Evolutionary conservation across 148 eudicot genomes (phyloP).

Genomic region (Mesembryanthemum crystallinum): DNA sequence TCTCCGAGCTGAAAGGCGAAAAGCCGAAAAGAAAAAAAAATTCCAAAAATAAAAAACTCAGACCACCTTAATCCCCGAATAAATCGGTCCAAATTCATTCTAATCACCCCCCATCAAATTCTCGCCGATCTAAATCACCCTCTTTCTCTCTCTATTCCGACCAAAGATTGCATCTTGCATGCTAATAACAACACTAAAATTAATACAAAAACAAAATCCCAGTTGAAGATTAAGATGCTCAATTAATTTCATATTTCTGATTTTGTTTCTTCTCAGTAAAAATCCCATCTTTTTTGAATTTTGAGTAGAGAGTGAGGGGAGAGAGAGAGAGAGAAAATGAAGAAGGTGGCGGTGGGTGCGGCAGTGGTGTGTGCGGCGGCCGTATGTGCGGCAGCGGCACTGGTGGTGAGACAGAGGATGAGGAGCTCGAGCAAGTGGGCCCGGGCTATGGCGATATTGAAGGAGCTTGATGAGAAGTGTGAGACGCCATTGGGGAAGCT

Average conservation of each 20-base stretch:
- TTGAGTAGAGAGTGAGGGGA: background rate
- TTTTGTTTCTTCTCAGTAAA: background rate
- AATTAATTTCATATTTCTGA: background rate
- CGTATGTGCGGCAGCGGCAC: slow-evolving; percentile 52
- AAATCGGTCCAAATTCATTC: slow-evolving; percentile 16
- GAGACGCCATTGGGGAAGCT: slow-evolving; percentile 50
- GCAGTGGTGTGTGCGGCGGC: slow-evolving; percentile 55
- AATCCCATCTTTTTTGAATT: background rate
- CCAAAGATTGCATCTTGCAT: slow-evolving; percentile 26
- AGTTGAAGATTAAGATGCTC: background rate
- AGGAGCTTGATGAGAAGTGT: slow-evolving; percentile 50
- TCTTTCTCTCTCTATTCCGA: background rate
- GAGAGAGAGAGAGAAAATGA: slow-evolving; percentile 37
- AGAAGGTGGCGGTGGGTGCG: slow-evolving; percentile 66
- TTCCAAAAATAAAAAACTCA: background rate
- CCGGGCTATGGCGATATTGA: slow-evolving; percentile 44
- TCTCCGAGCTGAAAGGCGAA: background rate
- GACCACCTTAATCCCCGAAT: slow-evolving; percentile 20
- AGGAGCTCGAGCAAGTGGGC: slow-evolving; percentile 46
- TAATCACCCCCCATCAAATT: slow-evolving; percentile 7
- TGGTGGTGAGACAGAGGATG: slow-evolving; percentile 54
- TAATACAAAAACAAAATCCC: background rate
- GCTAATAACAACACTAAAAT: background rate
- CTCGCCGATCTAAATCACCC: slow-evolving; percentile 1
- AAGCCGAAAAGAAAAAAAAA: no score